These are phyloP conservation scores for Aspergillus arachidicola DNA, from an alignment of 2,329 filamentous ascomycete genomes.

Conservation along the genomic window DNA sequence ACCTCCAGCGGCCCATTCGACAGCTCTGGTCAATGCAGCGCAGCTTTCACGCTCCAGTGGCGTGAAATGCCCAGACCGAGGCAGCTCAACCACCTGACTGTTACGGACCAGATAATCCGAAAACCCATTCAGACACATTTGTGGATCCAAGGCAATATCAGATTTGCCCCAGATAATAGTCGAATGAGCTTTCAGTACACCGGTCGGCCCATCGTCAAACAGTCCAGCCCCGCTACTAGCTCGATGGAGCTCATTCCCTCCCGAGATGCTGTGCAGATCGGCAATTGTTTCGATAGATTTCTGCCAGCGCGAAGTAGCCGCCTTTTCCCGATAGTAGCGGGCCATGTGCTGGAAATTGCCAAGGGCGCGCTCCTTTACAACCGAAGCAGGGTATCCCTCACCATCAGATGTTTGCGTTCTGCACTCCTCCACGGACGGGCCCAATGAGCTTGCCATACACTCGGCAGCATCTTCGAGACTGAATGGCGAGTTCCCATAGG, in stretches of 20 bases:
- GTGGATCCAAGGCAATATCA: constrained; percentile 54
- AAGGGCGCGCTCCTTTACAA: constrained; percentile 41
- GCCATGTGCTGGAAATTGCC: constrained; percentile 56
- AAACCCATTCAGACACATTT: constrained; percentile 56
- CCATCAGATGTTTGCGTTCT: constrained; percentile 32
- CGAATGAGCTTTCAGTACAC: constrained; percentile 53
- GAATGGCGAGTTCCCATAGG: constrained; percentile 38
- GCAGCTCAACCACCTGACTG: constrained; percentile 55
- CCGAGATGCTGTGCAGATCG: constrained; percentile 49
- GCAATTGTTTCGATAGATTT: constrained; percentile 55
- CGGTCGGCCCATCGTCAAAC: constrained; percentile 48
- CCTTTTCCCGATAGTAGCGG: constrained; percentile 57
- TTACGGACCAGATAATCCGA: constrained; percentile 52
- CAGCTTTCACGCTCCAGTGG: constrained; percentile 51
- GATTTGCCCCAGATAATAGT: constrained; percentile 58
- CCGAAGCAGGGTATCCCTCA: constrained; percentile 45
- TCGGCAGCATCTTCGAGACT: constrained; percentile 45
- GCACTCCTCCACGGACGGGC: constrained; percentile 53
- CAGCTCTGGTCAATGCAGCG: constrained; percentile 44
- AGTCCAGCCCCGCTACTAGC: constrained; percentile 44
- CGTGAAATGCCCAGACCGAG: constrained; percentile 57
- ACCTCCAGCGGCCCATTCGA: constrained; percentile 42
- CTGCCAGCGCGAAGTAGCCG: constrained; percentile 50
- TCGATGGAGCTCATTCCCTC: constrained; percentile 31
- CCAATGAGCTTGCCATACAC: constrained; percentile 54